Base-by-base conservation (phyloP, 495 filamentous ascomycete genomes). In the Penicillium nucicola region DNA sequence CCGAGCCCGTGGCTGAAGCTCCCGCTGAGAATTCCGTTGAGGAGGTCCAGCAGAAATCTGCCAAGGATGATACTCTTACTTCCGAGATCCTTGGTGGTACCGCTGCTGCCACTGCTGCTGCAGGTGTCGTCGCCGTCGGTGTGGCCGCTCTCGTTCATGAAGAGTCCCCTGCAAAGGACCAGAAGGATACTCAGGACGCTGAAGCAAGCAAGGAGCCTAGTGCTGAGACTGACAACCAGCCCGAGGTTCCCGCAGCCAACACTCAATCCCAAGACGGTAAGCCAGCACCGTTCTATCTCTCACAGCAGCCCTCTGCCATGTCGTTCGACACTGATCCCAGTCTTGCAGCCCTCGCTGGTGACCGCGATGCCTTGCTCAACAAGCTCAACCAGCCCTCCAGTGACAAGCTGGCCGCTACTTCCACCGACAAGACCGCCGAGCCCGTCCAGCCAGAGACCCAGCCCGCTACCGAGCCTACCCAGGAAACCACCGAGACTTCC, bases 291-390 rank as follows among this genome's bases (percentile, higher is more conserved):
- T 47, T 55, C 31, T 48, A 36, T 48, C 35, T 28, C 28, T 47
- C 56, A 44, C 25, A 55, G 13, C 53, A 63, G 5, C 45, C 33
- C 19, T 65, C 62, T 30, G 54, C 55, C 7, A 54, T 50, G 28
- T 65, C 62, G 9, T 56, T 62, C 49, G 65, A 71, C 57, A 61
- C 71, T 61, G 71, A 75, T 62, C 56, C 65, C 45, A 51, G 57
- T 48, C 67, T 71, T 42, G 57, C 63, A 64, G 62, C 70, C 18
- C 66, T 71, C 42, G 68, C 69, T 52, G 67, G 58, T 11, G 68
- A 72, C 40, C 55, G 67, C 25, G 70, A 71, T 52, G 65, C 70
- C 42, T 61, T 72, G 15, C 64, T 72, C 18, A 62, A 50, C 36
- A 58, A 67, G 40, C 62, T 68, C 28, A 59, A 64, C 50, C 50